Evolutionary conservation across 1,284 basidiomycete species (phyloP).

Genomic region (Hypsizygus ulmarius): DNA sequence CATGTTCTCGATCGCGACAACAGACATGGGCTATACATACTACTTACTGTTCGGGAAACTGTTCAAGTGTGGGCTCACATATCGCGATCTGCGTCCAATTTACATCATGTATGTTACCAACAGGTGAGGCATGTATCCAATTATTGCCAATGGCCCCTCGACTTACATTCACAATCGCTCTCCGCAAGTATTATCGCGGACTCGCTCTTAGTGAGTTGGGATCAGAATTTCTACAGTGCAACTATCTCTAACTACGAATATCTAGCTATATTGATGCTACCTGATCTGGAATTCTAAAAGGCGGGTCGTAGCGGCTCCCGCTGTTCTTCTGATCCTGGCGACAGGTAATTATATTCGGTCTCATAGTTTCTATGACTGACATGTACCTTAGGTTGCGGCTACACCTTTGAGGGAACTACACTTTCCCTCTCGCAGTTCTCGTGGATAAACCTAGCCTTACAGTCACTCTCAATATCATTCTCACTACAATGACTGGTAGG

Average conservation of each 20-base stretch:
- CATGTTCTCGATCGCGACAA: conserved; percentile 15
- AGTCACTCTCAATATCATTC: conserved; percentile 23
- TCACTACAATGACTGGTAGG: conserved; percentile 27
- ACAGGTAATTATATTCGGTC: conserved; percentile 19
- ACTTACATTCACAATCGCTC: neutral
- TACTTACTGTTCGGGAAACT: conserved; percentile 15
- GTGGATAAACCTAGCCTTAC: conserved; percentile 28
- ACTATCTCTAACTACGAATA: neutral
- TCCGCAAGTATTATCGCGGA: conserved; percentile 11
- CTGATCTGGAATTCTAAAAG: conserved; percentile 28
- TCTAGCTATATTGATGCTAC: conserved; percentile 28
- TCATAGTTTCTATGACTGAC: neutral
- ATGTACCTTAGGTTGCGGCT: conserved; percentile 22
- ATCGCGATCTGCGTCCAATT: conserved; percentile 14
- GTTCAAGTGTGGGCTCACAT: conserved; percentile 8
- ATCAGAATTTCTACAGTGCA: neutral
- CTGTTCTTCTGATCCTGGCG: conserved; percentile 23
- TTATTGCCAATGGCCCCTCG: neutral
- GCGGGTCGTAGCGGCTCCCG: conserved; percentile 22
- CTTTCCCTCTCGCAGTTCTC: conserved; percentile 17
- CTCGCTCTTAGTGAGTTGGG: conserved; percentile 7
- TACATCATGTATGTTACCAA: conserved; percentile 17
- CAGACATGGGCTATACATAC: conserved; percentile 17
- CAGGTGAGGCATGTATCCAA: conserved; percentile 9
- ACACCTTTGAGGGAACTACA: conserved; percentile 21